phyloP scores from a whole-genome alignment of 2,329 filamentous ascomycete genomes.

The Penicillium thymicola region DNA sequence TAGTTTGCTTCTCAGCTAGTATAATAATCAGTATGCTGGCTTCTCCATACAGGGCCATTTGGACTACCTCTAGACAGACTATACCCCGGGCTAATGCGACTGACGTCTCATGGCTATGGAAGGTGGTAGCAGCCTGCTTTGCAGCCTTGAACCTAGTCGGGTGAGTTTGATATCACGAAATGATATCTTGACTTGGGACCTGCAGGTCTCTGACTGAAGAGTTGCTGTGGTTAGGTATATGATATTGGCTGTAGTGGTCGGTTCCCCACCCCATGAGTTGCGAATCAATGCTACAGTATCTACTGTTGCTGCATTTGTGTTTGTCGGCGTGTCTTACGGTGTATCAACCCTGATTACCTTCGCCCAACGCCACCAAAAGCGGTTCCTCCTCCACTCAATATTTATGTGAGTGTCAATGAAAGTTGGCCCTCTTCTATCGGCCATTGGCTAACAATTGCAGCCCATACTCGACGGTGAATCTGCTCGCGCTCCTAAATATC shows the following conservation, averaged over 20 bases:
- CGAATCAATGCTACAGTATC: background rate
- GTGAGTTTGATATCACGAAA: background rate
- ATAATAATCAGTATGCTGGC: background rate
- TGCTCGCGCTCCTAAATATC: constrained; percentile 34
- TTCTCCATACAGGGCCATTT: background rate
- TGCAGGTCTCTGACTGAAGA: background rate
- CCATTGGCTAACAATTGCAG: background rate
- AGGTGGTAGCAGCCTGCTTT: background rate
- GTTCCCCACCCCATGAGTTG: background rate
- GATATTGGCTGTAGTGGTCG: constrained; percentile 1
- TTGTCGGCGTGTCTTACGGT: background rate
- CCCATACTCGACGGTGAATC: constrained; percentile 19
- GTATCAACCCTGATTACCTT: background rate
- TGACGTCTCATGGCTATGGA: background rate
- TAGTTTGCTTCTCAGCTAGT: background rate
- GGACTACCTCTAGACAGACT: background rate
- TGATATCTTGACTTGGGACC: background rate
- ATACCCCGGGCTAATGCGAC: background rate
- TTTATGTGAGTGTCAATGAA: background rate
- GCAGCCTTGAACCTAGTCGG: background rate
- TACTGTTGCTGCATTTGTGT: background rate
- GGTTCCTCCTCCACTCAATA: background rate
- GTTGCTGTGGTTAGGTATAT: background rate
- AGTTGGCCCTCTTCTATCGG: background rate
- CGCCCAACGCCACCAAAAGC: background rate